Conservation (phyloP, 139 green algal species). For the Protoeuglena noctilucae region DNA sequence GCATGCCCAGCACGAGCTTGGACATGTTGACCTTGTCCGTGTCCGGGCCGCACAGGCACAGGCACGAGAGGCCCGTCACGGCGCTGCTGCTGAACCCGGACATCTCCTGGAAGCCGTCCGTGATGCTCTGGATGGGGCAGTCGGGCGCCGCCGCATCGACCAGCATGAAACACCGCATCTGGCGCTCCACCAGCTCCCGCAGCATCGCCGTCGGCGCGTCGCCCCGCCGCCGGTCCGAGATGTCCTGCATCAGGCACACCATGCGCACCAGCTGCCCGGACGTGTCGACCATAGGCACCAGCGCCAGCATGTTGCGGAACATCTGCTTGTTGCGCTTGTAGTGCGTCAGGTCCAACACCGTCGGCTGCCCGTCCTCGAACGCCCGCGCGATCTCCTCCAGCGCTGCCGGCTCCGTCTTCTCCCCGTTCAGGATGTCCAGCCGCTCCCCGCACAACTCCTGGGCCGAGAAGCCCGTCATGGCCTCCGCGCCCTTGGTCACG, state of each 20-base stretch:
- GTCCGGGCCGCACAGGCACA: not conserved
- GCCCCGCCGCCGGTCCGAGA: not conserved
- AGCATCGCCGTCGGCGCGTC: not conserved
- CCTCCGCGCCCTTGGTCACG: not conserved
- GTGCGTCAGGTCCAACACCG: not conserved
- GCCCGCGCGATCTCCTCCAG: not conserved
- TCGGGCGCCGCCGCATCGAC: not conserved
- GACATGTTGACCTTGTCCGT: not conserved
- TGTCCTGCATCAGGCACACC: not conserved
- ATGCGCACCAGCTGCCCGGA: not conserved
- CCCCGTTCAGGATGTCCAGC: not conserved
- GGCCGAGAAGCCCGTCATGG: not conserved
- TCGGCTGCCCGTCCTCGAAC: not conserved
- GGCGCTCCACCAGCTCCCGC: not conserved
- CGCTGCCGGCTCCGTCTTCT: not conserved
- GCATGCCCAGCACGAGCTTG: not conserved
- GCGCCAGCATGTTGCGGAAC: not conserved
- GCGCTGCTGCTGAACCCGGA: not conserved
- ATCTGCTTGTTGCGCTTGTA: not conserved
- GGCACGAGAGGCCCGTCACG: not conserved
- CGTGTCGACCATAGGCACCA: not conserved
- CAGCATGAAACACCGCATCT: not conserved
- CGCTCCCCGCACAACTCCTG: not conserved
- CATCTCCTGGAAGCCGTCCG: not conserved
- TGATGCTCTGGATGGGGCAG: not conserved